Evolutionary conservation across 2,329 filamentous ascomycete genomes (phyloP).

Genomic region (Chaetothyriales sp.): DNA sequence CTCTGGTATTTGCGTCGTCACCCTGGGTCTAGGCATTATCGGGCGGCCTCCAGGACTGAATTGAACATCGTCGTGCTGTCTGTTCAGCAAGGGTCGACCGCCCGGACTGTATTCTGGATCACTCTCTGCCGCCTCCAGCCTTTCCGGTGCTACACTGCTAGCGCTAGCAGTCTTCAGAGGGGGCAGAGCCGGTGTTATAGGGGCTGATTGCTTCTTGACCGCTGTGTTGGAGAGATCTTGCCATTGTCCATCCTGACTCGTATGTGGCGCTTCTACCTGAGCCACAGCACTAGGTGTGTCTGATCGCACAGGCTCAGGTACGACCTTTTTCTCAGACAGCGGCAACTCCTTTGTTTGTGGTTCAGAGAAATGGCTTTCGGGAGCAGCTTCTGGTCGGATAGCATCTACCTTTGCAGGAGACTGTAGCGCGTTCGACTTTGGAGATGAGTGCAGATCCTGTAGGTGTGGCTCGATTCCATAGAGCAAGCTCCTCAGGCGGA

Average conservation of each 20-base stretch:
- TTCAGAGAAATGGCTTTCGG: not conserved
- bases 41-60: not conserved
- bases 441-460: not conserved
- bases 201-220: not conserved
- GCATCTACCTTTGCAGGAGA: not conserved
- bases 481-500: constrained; percentile 32
- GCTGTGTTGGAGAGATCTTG: not conserved
- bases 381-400: not conserved
- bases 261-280: not conserved
- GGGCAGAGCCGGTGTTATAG: not conserved
- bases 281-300: not conserved
- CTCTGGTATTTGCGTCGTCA: not conserved
- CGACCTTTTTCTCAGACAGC: not conserved
- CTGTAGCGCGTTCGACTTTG: not conserved
- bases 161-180: constrained; percentile 6
- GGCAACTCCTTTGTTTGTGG: not conserved
- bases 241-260: not conserved
- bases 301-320: not conserved
- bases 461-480: constrained; percentile 30
- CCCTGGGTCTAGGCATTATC: not conserved
- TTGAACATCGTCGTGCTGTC: not conserved
- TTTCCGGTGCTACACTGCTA: not conserved
- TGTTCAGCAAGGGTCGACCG: constrained; percentile 33
- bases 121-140: constrained; percentile 9
- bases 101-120: constrained; percentile 36